phyloP scores from a whole-genome alignment of 139 green algal species.

The Auxenochlorella pyrenoidosa region DNA sequence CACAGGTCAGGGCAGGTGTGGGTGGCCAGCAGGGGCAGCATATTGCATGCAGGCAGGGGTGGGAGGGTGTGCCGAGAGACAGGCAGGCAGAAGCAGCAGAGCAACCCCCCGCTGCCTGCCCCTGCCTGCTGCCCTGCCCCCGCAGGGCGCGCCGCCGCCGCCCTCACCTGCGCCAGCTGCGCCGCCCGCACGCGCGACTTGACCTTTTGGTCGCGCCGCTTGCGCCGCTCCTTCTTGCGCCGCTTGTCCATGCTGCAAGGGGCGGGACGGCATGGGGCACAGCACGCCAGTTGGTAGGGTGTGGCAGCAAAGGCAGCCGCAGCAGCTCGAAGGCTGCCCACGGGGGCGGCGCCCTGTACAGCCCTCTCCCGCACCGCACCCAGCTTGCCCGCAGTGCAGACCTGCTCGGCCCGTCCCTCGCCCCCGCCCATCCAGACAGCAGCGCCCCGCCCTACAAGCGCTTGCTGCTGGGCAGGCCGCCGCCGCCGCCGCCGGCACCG shows the following conservation, averaged over 20 bases:
- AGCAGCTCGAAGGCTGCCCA: too few relatives aligned
- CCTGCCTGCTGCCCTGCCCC: background rate
- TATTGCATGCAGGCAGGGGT: background rate
- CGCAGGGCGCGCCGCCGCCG: too few relatives aligned
- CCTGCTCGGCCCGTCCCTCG: too few relatives aligned
- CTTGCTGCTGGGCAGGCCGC: background rate
- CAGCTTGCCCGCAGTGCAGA: too few relatives aligned
- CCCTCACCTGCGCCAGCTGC: constrained; percentile 52
- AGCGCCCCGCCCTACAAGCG: too few relatives aligned
- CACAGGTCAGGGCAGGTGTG: background rate
- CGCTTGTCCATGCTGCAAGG: constrained; percentile 56
- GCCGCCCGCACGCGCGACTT: constrained; percentile 77
- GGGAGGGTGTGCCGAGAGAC: too few relatives aligned
- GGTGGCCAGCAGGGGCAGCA: background rate
- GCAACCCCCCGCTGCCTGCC: too few relatives aligned
- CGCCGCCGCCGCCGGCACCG: background rate
- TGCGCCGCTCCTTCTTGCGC: constrained; percentile 74
- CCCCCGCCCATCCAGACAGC: too few relatives aligned
- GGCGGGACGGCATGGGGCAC: background rate
- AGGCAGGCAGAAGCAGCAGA: too few relatives aligned
- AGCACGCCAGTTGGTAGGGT: background rate
- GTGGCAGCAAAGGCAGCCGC: background rate
- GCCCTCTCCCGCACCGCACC: too few relatives aligned
- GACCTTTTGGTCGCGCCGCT: constrained; percentile 79
- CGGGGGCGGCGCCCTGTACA: too few relatives aligned